Evolutionary conservation across 2,329 filamentous ascomycete genomes (phyloP).

Genomic region (Colletotrichum acutatum): DNA sequence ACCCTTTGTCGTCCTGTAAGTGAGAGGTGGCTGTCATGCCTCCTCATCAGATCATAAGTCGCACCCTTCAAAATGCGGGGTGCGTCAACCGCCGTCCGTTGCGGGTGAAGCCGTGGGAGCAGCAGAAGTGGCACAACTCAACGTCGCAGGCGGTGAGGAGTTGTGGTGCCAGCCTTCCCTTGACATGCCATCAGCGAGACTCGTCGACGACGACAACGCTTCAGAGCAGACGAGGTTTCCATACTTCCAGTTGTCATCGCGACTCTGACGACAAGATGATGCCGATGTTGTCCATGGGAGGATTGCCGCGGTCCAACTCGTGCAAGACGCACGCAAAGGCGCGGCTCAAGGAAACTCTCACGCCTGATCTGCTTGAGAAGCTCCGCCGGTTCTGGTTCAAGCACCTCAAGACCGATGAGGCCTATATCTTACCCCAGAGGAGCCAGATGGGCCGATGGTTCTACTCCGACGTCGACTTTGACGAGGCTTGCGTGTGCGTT

Average conservation of each 20-base stretch:
- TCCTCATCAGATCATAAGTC: conserved; percentile 26
- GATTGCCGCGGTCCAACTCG: conserved; percentile 28
- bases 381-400: conserved; percentile 53
- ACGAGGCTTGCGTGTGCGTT: conserved; percentile 49
- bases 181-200: background rate
- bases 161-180: background rate
- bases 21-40: conserved; percentile 5
- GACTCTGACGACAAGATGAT: conserved; percentile 16
- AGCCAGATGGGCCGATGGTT: conserved; percentile 48
- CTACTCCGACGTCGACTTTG: conserved; percentile 46
- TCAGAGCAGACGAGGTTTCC: background rate
- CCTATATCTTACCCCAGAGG: conserved; percentile 40
- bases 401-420: conserved; percentile 43
- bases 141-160: conserved; percentile 12
- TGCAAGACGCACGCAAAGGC: conserved; percentile 25
- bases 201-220: background rate
- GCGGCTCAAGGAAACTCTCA: conserved; percentile 39
- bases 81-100: conserved; percentile 2
- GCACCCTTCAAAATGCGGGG: conserved; percentile 29
- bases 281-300: conserved; percentile 6
- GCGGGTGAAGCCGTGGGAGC: background rate
- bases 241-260: background rate
- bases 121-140: conserved; percentile 2
- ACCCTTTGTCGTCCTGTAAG: background rate
- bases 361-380: conserved; percentile 42